Percentiles rank a stretch among this genome's conserved stretches.
phyloP scores from a whole-genome alignment of 805 yeast genomes.

The Yarrowia yakushimensis region DNA sequence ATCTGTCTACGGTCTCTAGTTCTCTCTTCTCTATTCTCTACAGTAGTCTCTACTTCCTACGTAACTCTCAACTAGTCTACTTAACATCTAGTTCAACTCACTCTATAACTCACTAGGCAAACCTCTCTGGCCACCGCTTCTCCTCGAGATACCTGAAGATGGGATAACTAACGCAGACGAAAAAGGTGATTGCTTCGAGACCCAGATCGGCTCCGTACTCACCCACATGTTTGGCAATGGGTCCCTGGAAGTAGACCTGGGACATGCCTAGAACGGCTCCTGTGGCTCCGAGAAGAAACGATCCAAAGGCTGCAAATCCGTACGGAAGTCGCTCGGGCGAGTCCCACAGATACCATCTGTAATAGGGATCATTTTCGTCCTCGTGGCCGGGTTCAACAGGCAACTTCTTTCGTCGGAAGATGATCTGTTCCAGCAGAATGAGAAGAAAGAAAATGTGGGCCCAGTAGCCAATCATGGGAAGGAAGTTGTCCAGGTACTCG shows the following conservation, averaged over 20 bases:
- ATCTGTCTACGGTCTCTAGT: no score
- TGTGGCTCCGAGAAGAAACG: conserved; percentile 67
- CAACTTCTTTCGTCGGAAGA: conserved; percentile 56
- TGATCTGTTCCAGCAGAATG: conserved; percentile 64
- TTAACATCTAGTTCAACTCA: no score
- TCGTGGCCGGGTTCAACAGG: conserved; percentile 31
- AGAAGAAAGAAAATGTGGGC: conserved; percentile 73
- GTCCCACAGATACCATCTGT: conserved; percentile 69
- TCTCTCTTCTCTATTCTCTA: no score
- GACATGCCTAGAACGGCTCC: conserved; percentile 88
- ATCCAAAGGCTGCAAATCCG: conserved; percentile 66
- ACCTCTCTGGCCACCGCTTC: conserved; percentile 35
- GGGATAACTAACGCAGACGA: conserved; percentile 51
- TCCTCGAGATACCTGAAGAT: conserved; percentile 62
- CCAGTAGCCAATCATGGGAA: conserved; percentile 94
- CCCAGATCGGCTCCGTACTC: conserved; percentile 76
- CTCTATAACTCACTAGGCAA: background rate
- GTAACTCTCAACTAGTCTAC: no score
- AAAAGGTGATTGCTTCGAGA: conserved; percentile 68
- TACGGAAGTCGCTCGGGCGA: conserved; percentile 55
- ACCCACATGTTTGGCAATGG: conserved; percentile 63
- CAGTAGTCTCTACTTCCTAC: no score
- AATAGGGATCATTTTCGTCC: conserved; percentile 49
- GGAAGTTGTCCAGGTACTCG: conserved; percentile 69
- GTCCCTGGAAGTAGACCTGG: conserved; percentile 80